Percentiles rank a stretch among this genome's conserved stretches.
Evolutionary conservation across 805 yeast genomes (phyloP).

Genomic region (Kurtzmaniella fragi): DNA sequence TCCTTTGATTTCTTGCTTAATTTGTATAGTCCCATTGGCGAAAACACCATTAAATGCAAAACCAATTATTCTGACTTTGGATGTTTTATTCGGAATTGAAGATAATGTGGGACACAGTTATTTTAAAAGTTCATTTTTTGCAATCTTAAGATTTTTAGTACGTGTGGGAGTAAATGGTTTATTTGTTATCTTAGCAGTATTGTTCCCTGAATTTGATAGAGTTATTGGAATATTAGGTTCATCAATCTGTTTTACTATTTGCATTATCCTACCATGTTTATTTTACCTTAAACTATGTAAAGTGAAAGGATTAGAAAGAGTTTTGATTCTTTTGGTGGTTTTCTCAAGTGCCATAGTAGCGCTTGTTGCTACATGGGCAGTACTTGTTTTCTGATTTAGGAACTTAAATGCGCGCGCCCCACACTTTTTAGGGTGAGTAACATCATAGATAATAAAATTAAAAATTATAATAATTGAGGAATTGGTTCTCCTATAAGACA

Average conservation of each 20-base stretch:
- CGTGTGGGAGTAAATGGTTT: slow-evolving; percentile 46
- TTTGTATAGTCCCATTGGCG: slow-evolving; percentile 81
- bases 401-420: no score
- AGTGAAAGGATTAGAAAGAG: slow-evolving; percentile 34
- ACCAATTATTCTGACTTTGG: slow-evolving; percentile 73
- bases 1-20: slow-evolving; percentile 53
- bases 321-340: slow-evolving; percentile 40
- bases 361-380: slow-evolving; percentile 55
- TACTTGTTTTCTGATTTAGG: slow-evolving; percentile 9
- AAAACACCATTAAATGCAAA: slow-evolving; percentile 80
- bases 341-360: slow-evolving; percentile 45
- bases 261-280: slow-evolving; percentile 70
- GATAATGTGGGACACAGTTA: slow-evolving; percentile 4
- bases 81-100: slow-evolving; percentile 41
- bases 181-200: slow-evolving; percentile 55
- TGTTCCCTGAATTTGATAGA: slow-evolving; percentile 75
- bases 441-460: no score
- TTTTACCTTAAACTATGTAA: slow-evolving; percentile 64
- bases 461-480: no score
- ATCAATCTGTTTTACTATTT: slow-evolving; percentile 71
- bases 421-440: no score
- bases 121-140: slow-evolving; percentile 6
- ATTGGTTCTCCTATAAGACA: no score
- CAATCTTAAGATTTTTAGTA: slow-evolving; percentile 14
- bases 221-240: slow-evolving; percentile 80